Evolutionary conservation across 495 filamentous ascomycete genomes (phyloP), one percentile per base, ranked within the genome.

Genomic region (Penicillium taxi): DNA sequence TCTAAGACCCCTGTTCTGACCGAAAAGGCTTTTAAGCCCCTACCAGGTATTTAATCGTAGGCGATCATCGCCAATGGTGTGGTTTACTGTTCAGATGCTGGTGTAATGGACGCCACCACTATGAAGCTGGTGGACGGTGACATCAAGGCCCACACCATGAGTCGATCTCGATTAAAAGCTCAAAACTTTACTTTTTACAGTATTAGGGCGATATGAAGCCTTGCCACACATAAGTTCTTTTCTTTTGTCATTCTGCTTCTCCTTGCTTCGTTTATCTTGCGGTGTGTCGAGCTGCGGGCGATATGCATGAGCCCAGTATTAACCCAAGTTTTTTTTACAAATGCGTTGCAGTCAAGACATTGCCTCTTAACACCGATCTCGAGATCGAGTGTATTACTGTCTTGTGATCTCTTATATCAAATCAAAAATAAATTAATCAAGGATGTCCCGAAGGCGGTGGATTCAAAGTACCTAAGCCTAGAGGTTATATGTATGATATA

Each of bases 301-400:
- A n/a, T n/a, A 7, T 23, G 25, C 2, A 34, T 7, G 38, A 14
- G 4, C 27, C 11, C 6, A 14, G 3, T 15, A 4, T 2, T 29
- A 29, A 29, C 27, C n/a, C n/a, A n/a, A 29, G 3, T 4, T 7
- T 29, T 9, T 8, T 14, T 13, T 29, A 1, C 16, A 64, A 53
- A 22, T 84, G 80, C 47, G 78, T 85, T 25, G 79, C 78, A 5
- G 80, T 82, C 15, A 69, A 77, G 50, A 74, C 75, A 26, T 58
- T 83, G 35, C 79, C 80, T 1, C 55, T 80, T 14, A 69, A 71
- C 12, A 78, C 78, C 6, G 78, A 82, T 63, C 78, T 86, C 11
- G 80, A 84, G 62, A 82, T 86, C 51, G 80, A 84, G 55, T 82
- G 75, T 46, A 76, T 70, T 31, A 80, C 80, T n/a, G 26, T 29